Conservation (phyloP, 345 rosid genomes). For the Hevea brasiliensis region DNA sequence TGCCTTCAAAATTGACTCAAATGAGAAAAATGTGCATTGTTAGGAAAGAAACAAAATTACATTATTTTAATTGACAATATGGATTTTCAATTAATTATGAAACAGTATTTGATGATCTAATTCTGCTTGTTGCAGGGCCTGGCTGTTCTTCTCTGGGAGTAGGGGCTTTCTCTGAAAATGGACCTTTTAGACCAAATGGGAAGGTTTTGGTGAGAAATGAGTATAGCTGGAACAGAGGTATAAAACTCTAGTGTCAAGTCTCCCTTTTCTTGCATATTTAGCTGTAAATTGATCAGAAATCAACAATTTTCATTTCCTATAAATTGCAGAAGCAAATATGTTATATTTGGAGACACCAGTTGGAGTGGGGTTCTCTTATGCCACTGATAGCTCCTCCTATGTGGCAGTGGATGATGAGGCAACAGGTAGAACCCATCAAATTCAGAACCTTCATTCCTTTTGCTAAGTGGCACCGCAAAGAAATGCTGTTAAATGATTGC, state of each 20-base stretch:
- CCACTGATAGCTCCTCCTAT: constrained; percentile 61
- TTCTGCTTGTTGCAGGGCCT: constrained; percentile 51
- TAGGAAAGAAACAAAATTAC: not conserved
- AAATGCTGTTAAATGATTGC: not conserved
- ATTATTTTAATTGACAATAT: not conserved
- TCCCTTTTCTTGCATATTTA: not conserved
- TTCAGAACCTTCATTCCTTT: constrained; percentile 15
- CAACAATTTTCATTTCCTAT: not conserved
- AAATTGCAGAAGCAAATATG: constrained; percentile 85
- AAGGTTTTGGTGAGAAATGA: constrained; percentile 62
- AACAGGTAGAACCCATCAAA: constrained; percentile 17
- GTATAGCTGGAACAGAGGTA: constrained; percentile 95
- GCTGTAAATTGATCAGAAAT: not conserved
- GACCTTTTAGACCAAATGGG: constrained; percentile 94
- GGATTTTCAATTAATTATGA: not conserved
- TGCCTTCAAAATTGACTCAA: not conserved
- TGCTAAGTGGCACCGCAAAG: not conserved
- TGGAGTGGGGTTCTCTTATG: constrained; percentile 96
- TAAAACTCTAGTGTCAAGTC: not conserved
- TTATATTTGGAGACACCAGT: constrained; percentile 87
- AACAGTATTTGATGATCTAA: not conserved
- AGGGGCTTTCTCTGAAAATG: constrained; percentile 96
- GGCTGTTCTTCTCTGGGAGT: constrained; percentile 97
- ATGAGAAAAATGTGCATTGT: not conserved
- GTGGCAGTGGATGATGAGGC: constrained; percentile 59